Percentiles rank a stretch among this genome's conserved stretches.
These are phyloP conservation scores for Fusarium setosum DNA, from an alignment of 2,329 filamentous ascomycete species.

Conservation along the genomic window DNA sequence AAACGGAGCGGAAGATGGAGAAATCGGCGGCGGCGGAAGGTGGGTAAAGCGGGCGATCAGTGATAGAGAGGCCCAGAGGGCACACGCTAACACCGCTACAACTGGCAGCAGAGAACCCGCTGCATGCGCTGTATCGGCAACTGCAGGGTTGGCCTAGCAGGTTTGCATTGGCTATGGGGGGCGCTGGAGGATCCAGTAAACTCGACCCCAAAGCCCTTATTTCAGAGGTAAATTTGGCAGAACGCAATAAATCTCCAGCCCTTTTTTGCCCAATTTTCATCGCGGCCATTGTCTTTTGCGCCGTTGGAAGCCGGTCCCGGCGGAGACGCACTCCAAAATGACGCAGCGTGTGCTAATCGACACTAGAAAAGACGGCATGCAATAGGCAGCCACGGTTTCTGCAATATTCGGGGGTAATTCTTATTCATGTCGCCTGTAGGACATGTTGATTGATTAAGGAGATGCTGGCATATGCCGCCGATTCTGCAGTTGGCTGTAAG, in stretches of 20 bases:
- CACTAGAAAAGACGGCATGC: constrained; percentile 34
- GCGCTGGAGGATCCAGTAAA: constrained; percentile 13
- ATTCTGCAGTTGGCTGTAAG: constrained; percentile 21
- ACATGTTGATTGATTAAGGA: background rate
- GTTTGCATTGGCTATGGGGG: constrained; percentile 23
- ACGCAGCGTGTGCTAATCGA: constrained; percentile 38
- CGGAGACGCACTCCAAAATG: constrained; percentile 33
- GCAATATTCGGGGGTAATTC: background rate
- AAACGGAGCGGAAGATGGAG: constrained; percentile 34
- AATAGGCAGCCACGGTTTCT: constrained; percentile 4
- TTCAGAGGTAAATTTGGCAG: background rate
- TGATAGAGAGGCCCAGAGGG: background rate
- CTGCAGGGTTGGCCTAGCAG: constrained; percentile 23
- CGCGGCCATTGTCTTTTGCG: constrained; percentile 12
- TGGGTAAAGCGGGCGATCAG: constrained; percentile 17
- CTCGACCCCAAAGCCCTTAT: background rate
- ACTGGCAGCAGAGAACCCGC: background rate
- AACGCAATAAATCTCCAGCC: background rate
- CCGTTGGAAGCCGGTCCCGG: constrained; percentile 37
- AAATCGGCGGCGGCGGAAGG: constrained; percentile 24
- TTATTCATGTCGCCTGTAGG: constrained; percentile 19
- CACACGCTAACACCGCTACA: constrained; percentile 7
- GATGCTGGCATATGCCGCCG: background rate
- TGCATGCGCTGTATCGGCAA: constrained; percentile 1
- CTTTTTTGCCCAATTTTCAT: constrained; percentile 6